Evolutionary conservation across 371 early-diverging fungal genomes (phyloP).

Genomic region (Mortierella sp.): DNA sequence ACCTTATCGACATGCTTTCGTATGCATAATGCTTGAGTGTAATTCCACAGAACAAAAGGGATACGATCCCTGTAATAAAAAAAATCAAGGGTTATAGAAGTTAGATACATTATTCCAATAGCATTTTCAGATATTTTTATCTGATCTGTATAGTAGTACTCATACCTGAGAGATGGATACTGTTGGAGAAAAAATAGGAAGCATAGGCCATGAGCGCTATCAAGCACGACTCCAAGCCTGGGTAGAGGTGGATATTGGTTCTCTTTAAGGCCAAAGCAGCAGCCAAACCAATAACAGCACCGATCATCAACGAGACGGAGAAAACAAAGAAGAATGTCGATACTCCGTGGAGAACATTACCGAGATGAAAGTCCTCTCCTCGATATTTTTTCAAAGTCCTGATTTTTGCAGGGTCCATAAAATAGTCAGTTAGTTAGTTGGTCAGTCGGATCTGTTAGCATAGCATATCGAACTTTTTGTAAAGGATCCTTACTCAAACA

Average conservation of each 20-base stretch:
- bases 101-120: not conserved
- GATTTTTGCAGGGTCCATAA: not conserved
- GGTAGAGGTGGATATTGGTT: conserved; percentile 80
- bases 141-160: not conserved
- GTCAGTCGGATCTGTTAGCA: too few relatives aligned
- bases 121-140: too few relatives aligned
- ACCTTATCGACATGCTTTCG: conserved; percentile 83
- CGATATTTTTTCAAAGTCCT: conserved; percentile 86
- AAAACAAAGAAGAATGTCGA: conserved; percentile 86
- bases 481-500: conserved; percentile 74
- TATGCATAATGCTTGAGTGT: conserved; percentile 93
- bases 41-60: conserved; percentile 94
- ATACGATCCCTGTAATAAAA: conserved; percentile 81
- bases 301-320: conserved; percentile 85
- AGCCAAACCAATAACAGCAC: conserved; percentile 79
- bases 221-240: conserved; percentile 87
- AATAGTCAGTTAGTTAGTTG: not conserved
- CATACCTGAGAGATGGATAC: conserved; percentile 82
- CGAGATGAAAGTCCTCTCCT: conserved; percentile 79
- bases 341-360: conserved; percentile 79
- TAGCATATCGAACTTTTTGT: too few relatives aligned
- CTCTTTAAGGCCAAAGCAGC: conserved; percentile 87
- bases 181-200: conserved; percentile 92
- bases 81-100: not conserved
- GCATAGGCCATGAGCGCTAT: conserved; percentile 90